Conservation (phyloP, 257 asterid species). For the Apocynum venetum region DNA sequence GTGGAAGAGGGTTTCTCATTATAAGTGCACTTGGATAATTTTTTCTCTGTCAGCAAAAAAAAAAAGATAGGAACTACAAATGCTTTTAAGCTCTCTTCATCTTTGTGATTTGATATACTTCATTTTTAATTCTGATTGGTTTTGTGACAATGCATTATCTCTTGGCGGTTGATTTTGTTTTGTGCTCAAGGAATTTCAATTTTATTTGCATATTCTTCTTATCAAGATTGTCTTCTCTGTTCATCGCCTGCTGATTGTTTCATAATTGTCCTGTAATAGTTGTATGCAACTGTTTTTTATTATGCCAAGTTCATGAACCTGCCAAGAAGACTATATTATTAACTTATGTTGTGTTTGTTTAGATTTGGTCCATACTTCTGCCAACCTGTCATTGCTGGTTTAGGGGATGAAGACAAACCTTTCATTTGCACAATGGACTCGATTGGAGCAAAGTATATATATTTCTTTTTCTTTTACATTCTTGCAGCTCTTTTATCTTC, state of each 20-base stretch:
- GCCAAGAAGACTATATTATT: background rate
- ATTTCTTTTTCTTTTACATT: background rate
- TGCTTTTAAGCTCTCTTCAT: background rate
- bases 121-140: background rate
- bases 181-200: background rate
- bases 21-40: background rate
- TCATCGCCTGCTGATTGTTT: background rate
- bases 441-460: slow-evolving; percentile 85
- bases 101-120: background rate
- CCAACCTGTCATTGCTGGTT: slow-evolving; percentile 98
- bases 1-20: background rate
- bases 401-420: slow-evolving; percentile 86
- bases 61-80: background rate
- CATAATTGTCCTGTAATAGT: background rate
- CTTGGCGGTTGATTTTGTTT: background rate
- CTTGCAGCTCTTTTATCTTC: background rate
- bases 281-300: background rate
- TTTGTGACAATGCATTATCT: background rate
- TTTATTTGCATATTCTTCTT: background rate
- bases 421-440: slow-evolving; percentile 99
- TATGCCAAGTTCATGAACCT: background rate
- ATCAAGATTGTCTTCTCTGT: background rate
- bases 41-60: too few relatives aligned
- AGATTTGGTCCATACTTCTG: slow-evolving; percentile 98
- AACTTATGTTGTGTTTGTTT: background rate